Conservation (phyloP, 176 grass and related monocot species). For the Ananas comosus region DNA sequence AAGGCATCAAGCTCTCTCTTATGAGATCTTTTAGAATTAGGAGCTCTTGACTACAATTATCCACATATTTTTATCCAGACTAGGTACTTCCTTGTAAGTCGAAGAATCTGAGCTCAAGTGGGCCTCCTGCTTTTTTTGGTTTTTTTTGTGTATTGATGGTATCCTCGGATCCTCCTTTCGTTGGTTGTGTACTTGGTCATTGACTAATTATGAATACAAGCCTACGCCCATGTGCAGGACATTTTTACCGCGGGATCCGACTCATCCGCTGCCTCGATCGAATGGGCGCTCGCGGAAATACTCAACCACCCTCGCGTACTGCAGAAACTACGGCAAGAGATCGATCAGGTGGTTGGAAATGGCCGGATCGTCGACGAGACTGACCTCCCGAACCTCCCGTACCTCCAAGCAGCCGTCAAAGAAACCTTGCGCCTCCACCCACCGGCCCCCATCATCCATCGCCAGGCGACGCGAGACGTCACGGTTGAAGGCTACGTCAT, state of each 20-base stretch:
- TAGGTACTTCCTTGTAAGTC: too few species aligned
- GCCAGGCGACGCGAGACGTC: slow-evolving; percentile 32
- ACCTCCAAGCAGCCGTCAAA: slow-evolving; percentile 51
- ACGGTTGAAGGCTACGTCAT: slow-evolving; percentile 41
- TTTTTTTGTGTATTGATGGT: too few species aligned
- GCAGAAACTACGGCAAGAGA: slow-evolving; percentile 21
- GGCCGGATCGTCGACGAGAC: slow-evolving; percentile 29
- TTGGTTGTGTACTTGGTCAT: too few species aligned
- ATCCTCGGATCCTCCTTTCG: too few species aligned
- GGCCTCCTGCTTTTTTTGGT: too few species aligned
- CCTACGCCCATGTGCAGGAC: slow-evolving; percentile 22
- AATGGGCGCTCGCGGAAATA: slow-evolving; percentile 47
- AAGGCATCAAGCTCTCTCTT: too few species aligned
- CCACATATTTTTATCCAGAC: too few species aligned
- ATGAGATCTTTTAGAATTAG: too few species aligned
- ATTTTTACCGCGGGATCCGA: slow-evolving; percentile 43
- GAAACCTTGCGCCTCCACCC: slow-evolving; percentile 47
- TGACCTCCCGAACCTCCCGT: slow-evolving; percentile 31
- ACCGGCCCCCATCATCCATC: slow-evolving; percentile 22
- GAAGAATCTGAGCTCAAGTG: too few species aligned
- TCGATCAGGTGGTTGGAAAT: slow-evolving; percentile 29
- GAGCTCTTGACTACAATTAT: too few species aligned
- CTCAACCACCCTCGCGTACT: slow-evolving; percentile 34
- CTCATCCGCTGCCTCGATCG: slow-evolving; percentile 34
- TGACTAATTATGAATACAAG: too few species aligned